phyloP scores from a whole-genome alignment of 345 rosid genomes.

The Viola odorata region DNA sequence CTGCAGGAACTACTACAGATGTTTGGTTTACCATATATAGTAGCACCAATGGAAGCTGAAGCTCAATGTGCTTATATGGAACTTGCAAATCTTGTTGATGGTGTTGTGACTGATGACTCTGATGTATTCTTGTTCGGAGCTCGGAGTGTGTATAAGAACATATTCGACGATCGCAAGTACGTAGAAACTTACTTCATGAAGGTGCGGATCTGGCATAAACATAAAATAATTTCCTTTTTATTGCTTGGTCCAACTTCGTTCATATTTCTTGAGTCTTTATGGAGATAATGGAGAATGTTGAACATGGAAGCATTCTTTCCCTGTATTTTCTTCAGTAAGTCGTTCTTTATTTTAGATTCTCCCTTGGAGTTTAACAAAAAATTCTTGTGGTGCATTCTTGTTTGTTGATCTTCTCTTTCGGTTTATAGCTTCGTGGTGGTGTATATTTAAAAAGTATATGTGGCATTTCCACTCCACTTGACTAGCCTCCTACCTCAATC shows the following conservation, averaged over 20 bases:
- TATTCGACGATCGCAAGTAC: slow-evolving; percentile 95
- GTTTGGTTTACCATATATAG: slow-evolving; percentile 93
- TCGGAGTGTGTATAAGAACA: slow-evolving; percentile 83
- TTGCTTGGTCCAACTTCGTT: neutral
- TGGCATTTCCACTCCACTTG: neutral
- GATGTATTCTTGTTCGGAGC: slow-evolving; percentile 94
- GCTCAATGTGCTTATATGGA: slow-evolving; percentile 97
- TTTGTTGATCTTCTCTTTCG: too few relatives aligned
- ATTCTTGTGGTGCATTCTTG: too few relatives aligned
- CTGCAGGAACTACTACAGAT: slow-evolving; percentile 87
- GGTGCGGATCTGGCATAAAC: slow-evolving; percentile 28
- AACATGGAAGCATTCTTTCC: too few relatives aligned
- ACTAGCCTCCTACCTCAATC: neutral
- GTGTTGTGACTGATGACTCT: slow-evolving; percentile 94
- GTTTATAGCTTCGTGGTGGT: too few relatives aligned
- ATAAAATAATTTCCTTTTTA: too few relatives aligned
- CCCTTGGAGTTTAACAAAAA: too few relatives aligned
- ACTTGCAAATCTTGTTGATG: slow-evolving; percentile 79
- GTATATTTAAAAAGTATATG: neutral
- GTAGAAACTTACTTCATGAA: slow-evolving; percentile 93
- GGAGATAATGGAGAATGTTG: too few relatives aligned
- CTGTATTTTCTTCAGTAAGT: neutral
- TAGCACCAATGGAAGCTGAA: slow-evolving; percentile 99
- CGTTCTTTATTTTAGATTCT: slow-evolving; percentile 2
- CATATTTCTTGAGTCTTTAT: too few relatives aligned